Base-by-base conservation (phyloP, 352 stramenopile species). In the Peronospora tabacina region DNA sequence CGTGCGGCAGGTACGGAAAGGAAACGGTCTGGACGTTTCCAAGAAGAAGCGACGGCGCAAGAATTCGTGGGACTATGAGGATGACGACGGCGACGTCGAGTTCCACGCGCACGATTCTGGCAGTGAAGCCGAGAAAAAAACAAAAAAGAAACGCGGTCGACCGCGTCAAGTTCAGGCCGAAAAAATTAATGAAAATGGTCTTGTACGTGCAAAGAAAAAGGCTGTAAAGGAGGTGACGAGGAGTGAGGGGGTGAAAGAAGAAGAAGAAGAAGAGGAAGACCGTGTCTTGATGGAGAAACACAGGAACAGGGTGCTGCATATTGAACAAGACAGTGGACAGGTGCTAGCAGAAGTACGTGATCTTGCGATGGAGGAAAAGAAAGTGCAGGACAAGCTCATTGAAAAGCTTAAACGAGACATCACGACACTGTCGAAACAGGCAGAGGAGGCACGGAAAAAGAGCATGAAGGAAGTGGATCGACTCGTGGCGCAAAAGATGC, bases 311-410 rank as follows among this genome's bases (percentile, higher is more conserved):
- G 74, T 68, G 49, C 52, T 81, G 65, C 65, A 87, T 36, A 75
- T 66, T n/a, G 71, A 87, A 48, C 65, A 51, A 9, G 78, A 92
- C 53, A 76, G 67, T 16, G 75, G 84, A 51, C 60, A 69, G 22
- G 38, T 92, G 53, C 58, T 92, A 30, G 42, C 70, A 26, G 75
- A 92, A 36, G 72, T 82, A 17, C 72, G 69, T 17, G 56, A 55
- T 7, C 55, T 90, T 8, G 75, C 77, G 0, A 58, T 70, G 47
- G 66, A 83, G 32, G 77, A 88, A 54, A 84, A 86, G 41, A 77
- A 81, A 37, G 76, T 65, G 44, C 84, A 92, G 50, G 72, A 87
- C 34, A 72, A 80, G 36, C 61, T 88, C 17, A 73, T 88, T 24
- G 49, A 70, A 33, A 86, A 82, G 55, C 50, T 92, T 12, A 87